Evolutionary conservation across 2,329 filamentous ascomycete genomes (phyloP).

Genomic region (Colletotrichum lentis): DNA sequence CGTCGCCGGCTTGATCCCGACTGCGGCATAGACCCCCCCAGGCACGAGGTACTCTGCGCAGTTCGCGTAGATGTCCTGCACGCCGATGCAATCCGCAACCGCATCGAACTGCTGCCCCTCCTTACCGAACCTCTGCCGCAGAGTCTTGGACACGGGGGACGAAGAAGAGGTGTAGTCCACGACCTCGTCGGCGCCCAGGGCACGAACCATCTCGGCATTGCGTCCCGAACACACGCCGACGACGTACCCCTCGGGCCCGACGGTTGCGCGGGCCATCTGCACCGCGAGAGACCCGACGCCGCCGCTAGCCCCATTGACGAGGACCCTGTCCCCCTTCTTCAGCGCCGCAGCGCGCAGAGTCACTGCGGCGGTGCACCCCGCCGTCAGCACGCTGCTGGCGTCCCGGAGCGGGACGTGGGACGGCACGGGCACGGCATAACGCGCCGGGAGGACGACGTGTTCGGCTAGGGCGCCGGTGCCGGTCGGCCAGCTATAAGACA

Average conservation of each 20-base stretch:
- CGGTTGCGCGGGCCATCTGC: constrained; percentile 53
- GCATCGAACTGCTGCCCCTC: constrained; percentile 49
- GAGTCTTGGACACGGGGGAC: not conserved
- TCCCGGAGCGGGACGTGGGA: constrained; percentile 44
- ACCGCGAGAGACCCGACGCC: constrained; percentile 58
- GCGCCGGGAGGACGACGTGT: constrained; percentile 49
- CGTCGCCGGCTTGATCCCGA: constrained; percentile 50
- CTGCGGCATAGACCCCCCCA: constrained; percentile 51
- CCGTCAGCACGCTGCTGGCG: constrained; percentile 50
- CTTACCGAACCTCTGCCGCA: constrained; percentile 16
- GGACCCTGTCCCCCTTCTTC: constrained; percentile 51
- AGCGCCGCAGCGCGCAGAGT: constrained; percentile 50
- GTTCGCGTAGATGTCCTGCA: constrained; percentile 55
- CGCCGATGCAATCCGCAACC: constrained; percentile 60
- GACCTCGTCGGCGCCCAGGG: constrained; percentile 60
- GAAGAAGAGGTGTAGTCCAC: constrained; percentile 10
- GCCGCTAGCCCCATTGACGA: constrained; percentile 61
- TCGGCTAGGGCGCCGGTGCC: constrained; percentile 53
- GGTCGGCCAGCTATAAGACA: constrained; percentile 46
- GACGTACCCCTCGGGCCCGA: constrained; percentile 53
- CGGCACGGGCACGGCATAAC: constrained; percentile 48
- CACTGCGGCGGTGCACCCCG: constrained; percentile 50
- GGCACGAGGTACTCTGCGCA: constrained; percentile 51
- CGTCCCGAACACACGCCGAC: constrained; percentile 57
- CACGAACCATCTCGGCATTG: constrained; percentile 56